phyloP scores from a whole-genome alignment of 2,329 filamentous ascomycete genomes.

The Penicillium digitatum region DNA sequence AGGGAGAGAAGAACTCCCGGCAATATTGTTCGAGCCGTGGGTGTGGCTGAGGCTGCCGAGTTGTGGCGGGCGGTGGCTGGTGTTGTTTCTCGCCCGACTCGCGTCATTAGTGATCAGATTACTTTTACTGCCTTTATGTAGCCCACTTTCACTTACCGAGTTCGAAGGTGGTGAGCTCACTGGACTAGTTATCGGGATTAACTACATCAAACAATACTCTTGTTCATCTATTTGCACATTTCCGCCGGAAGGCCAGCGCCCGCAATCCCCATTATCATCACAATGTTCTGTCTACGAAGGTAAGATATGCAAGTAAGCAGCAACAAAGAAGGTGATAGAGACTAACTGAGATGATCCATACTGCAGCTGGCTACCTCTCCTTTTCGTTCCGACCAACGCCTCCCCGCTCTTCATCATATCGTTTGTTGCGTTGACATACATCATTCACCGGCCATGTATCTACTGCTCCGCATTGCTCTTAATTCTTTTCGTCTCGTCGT shows the following conservation, averaged over 20 bases:
- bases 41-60: slow-evolving; percentile 17
- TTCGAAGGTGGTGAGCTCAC: background rate
- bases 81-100: slow-evolving; percentile 5
- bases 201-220: background rate
- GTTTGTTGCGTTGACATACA: slow-evolving; percentile 90
- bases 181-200: background rate
- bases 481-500: slow-evolving; percentile 88
- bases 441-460: slow-evolving; percentile 92
- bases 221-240: background rate
- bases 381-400: slow-evolving; percentile 83
- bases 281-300: slow-evolving; percentile 68
- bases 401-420: slow-evolving; percentile 81
- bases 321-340: background rate
- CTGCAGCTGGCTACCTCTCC: slow-evolving; percentile 74
- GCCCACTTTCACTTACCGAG: background rate
- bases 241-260: background rate
- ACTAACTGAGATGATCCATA: background rate
- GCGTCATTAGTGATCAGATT: slow-evolving; percentile 1
- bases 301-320: slow-evolving; percentile 32
- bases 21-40: slow-evolving; percentile 14
- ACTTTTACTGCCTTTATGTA: background rate
- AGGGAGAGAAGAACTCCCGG: slow-evolving; percentile 19
- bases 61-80: slow-evolving; percentile 8
- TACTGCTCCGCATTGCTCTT: slow-evolving; percentile 96
- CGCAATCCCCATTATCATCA: slow-evolving; percentile 34